Conservation (phyloP, 305 asterid species). For the Fraxinus ornus region DNA sequence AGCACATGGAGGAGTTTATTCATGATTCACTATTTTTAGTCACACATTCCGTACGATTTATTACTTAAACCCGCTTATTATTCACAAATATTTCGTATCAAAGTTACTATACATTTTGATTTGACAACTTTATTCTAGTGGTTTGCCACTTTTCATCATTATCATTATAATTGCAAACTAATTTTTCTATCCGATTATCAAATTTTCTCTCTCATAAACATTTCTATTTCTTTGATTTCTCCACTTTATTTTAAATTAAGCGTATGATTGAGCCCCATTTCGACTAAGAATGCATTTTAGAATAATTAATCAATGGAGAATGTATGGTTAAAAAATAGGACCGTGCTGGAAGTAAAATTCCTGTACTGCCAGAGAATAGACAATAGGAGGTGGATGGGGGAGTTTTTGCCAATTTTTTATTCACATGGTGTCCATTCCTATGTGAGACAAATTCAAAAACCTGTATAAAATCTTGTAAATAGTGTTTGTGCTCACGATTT, state of each 20-base stretch:
- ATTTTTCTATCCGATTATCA: neutral
- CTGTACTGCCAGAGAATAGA: too few relatives aligned
- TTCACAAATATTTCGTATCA: neutral
- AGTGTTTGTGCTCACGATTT: too few relatives aligned
- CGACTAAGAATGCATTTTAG: too few relatives aligned
- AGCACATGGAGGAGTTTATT: constrained; percentile 43
- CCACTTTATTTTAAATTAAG: neutral
- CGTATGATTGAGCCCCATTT: too few relatives aligned
- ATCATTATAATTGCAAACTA: neutral
- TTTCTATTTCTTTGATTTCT: neutral
- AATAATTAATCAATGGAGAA: too few relatives aligned
- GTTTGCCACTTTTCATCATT: neutral
- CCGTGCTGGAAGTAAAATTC: too few relatives aligned
- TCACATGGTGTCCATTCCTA: too few relatives aligned
- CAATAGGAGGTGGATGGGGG: too few relatives aligned
- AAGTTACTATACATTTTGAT: neutral
- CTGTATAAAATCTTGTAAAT: too few relatives aligned
- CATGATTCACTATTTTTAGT: constrained; percentile 12
- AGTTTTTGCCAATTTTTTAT: too few relatives aligned
- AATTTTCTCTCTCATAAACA: neutral
- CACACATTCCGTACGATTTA: neutral
- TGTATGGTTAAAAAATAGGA: neutral
- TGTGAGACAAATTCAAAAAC: too few relatives aligned
- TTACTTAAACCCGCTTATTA: neutral
- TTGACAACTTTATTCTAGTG: neutral